Conservation (phyloP, 139 green algal species). For the Chlamydomonas eustigma region DNA sequence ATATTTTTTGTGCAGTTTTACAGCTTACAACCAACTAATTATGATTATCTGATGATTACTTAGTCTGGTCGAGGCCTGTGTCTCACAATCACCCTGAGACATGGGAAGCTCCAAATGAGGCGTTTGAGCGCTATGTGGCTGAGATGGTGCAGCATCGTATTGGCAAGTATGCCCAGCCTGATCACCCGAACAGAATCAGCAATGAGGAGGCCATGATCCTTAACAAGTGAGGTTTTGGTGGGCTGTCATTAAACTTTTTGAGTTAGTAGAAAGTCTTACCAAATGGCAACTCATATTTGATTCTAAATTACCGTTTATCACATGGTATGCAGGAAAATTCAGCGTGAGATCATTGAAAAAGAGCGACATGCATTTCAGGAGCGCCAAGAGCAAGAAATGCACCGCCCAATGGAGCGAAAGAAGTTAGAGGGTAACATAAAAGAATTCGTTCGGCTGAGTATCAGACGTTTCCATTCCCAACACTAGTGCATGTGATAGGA, state of each 20-base stretch:
- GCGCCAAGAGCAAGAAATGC: constrained; percentile 27
- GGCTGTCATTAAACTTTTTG: background rate
- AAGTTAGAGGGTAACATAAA: constrained; percentile 73
- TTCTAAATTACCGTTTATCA: no score
- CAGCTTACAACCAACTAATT: no score
- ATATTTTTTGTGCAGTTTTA: no score
- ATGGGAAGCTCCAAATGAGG: constrained; percentile 57
- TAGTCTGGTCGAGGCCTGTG: constrained; percentile 30
- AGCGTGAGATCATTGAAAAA: constrained; percentile 56
- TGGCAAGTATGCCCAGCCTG: constrained; percentile 67
- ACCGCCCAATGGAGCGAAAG: constrained; percentile 57
- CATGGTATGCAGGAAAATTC: constrained; percentile 45
- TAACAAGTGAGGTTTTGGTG: constrained; percentile 23
- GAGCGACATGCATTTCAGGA: constrained; percentile 58
- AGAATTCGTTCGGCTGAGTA: constrained; percentile 54
- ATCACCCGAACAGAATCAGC: constrained; percentile 52
- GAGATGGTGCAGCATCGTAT: constrained; percentile 58
- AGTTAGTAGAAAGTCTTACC: no score
- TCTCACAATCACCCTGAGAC: constrained; percentile 30
- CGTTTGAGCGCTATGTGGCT: constrained; percentile 66
- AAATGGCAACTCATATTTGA: no score
- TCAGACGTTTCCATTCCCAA: constrained; percentile 28
- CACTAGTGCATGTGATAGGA: background rate
- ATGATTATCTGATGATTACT: no score
- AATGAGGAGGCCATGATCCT: constrained; percentile 40